Evolutionary conservation across 352 stramenopile genomes (phyloP), one percentile per base, ranked within the genome.

Genomic region (Phytophthora pisi): DNA sequence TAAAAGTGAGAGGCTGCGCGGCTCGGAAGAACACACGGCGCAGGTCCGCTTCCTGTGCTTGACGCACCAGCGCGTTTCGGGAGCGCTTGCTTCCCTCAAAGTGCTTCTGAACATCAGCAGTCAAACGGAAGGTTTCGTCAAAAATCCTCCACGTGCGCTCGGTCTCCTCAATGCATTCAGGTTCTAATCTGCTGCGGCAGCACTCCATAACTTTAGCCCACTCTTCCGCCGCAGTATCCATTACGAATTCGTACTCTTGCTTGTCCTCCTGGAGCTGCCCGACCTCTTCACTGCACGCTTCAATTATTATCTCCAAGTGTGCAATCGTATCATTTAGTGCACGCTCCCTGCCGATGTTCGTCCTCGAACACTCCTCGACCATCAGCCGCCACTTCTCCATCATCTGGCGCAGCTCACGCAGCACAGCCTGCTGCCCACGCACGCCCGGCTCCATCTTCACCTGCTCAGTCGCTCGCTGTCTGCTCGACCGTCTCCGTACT

Each of bases 321-420:
- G 61, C 43, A 26, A 70, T 68, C 0, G 57, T 70, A 8, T 6
- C 28, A 26, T 5, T 15, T 16, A 75, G 46, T 7, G 52, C 57
- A 3, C 20, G 28, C 15, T 30, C 38, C 36, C 46, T 64, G 24
- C 36, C 36, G 4, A 49, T 38, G 20, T 11, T 30, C 3, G 51
- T 64, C 18, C 15, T 31, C 3, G 38, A 18, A 5, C 51, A 38
- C 18, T 68, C 45, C 6, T 16, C 15, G 1, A 75, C n/a, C 40
- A 57, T 11, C 13, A 11, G 24, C 16, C 23, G 20, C 70, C 66
- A 78, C n/a, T 46, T 34, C 24, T 72, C 23, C 57, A 75, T 73
- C 15, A 64, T 11, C 2, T 52, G 20, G 3, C 54, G 51, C 23
- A 74, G n/a, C 3, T 23, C 31, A 26, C 46, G 11, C 4, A 45